Conservation (phyloP, 306 rosid genomes). For the Elaeagnus macrophylla region DNA sequence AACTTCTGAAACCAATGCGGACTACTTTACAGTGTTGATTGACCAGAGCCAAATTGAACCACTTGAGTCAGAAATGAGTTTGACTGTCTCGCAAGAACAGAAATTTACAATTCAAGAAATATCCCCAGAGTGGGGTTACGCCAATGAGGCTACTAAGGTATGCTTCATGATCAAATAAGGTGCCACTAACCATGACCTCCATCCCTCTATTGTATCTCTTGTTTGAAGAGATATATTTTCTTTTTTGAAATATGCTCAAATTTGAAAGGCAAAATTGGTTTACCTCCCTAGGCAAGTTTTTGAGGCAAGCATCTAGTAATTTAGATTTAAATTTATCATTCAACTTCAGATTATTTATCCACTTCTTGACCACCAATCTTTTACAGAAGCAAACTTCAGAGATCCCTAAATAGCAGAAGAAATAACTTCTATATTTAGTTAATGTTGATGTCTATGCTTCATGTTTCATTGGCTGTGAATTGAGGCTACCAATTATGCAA, state of each 20-base stretch:
- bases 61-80: constrained; percentile 34
- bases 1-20: constrained; percentile 33
- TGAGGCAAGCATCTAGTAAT: too few relatives aligned
- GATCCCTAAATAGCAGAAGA: too few relatives aligned
- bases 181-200: constrained; percentile 1
- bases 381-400: too few relatives aligned
- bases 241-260: too few relatives aligned
- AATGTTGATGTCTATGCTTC: too few relatives aligned
- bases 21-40: constrained; percentile 27
- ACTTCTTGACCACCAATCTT: background rate
- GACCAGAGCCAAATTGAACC: constrained; percentile 43
- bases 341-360: background rate
- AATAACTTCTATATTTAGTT: too few relatives aligned
- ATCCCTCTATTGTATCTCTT: background rate
- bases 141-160: constrained; percentile 71
- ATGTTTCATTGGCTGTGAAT: too few relatives aligned
- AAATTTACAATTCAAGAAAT: constrained; percentile 63
- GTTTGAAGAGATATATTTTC: too few relatives aligned
- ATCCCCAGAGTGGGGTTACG: constrained; percentile 79
- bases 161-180: constrained; percentile 17
- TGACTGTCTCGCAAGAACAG: constrained; percentile 53
- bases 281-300: background rate
- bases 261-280: background rate
- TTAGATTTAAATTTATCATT: too few relatives aligned
- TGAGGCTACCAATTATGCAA: background rate